Base-by-base conservation (phyloP, 1,139 yeast genomes). In the Magnusiomyces ingens region DNA sequence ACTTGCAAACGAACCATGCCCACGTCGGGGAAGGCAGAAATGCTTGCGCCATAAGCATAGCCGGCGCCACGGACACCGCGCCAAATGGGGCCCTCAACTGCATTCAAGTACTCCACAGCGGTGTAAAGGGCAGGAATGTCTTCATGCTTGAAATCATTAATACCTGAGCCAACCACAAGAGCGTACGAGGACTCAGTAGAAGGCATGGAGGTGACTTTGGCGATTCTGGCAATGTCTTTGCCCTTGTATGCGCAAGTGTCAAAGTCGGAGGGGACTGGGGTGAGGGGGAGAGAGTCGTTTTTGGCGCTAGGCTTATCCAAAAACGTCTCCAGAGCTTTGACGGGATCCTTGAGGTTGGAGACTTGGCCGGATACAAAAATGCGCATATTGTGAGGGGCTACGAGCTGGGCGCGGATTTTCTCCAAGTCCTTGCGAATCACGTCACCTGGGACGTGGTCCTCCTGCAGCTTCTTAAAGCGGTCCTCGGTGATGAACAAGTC, bases 41-140 rank as follows among this genome's bases (percentile, higher is more conserved):
- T 75, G 54, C 73, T 75, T 1, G 93, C 94, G 36, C 97, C 97
- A 68, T 94, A 94, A 0, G 98, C 98, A 52, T 89, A 75, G 1
- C 99, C 99, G 1, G 91, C 80, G 42, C 99, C 99, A 70, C 99
- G 80, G 43, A 94, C 87, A 50, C 94, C 96, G 64, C 90, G 80
- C 98, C 99, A 93, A 60, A 93, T 84, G 41, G 99, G 98, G 1
- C 99, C 99, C 69, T 94, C 99, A 22, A 89, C 89, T 32, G 91
- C 86, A 60, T 84, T 85, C 57, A 94, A 74, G 64, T 84, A 86
- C 55, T 86, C 91, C 11, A 85, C 77, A 6, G 93, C 89, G 19
- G 93, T 75, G 0, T 84, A 78, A 48, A 93, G 76, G 29, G 84
- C 83, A 52, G 86, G 82, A 43, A 83, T 74, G 62, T 91, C 97